These are phyloP conservation scores for Xylaria sp. DNA, from an alignment of 2,329 filamentous ascomycete species.

Conservation along the genomic window DNA sequence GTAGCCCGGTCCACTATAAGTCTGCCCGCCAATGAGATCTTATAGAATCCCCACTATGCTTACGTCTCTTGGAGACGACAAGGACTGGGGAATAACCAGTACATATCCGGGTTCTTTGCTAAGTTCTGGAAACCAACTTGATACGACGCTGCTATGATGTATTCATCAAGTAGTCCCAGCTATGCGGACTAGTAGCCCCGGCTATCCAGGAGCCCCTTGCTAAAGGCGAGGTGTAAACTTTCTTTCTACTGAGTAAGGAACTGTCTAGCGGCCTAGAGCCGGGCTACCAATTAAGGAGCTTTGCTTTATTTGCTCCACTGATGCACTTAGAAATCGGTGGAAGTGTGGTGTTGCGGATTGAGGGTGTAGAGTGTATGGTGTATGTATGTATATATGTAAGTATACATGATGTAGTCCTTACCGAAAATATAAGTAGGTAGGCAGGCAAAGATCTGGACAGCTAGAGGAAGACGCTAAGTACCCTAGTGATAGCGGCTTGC, in stretches of 20 bases:
- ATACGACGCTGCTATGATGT: too few relatives aligned
- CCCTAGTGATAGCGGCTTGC: not conserved
- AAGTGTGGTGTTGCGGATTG: not conserved
- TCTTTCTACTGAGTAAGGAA: too few relatives aligned
- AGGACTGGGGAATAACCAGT: not conserved
- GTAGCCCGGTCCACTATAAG: too few relatives aligned
- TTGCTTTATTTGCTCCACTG: constrained; percentile 8
- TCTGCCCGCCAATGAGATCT: too few relatives aligned
- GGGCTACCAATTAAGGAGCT: not conserved
- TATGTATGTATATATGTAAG: too few relatives aligned
- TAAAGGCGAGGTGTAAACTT: too few relatives aligned
- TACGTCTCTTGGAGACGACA: not conserved
- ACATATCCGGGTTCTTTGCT: not conserved
- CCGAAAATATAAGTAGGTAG: too few relatives aligned
- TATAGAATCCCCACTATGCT: not conserved
- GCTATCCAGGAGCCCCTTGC: constrained; percentile 1
- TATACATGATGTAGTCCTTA: too few relatives aligned
- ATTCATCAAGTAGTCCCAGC: not conserved
- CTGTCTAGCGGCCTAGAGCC: too few relatives aligned
- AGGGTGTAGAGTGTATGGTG: too few relatives aligned
- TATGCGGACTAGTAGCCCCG: constrained; percentile 6
- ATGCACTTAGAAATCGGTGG: constrained; percentile 10
- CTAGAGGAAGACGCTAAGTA: not conserved
- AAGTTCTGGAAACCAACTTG: not conserved
- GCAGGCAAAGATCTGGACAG: not conserved